Conservation (phyloP, 306 rosid species). For the Gillenia trifoliata region DNA sequence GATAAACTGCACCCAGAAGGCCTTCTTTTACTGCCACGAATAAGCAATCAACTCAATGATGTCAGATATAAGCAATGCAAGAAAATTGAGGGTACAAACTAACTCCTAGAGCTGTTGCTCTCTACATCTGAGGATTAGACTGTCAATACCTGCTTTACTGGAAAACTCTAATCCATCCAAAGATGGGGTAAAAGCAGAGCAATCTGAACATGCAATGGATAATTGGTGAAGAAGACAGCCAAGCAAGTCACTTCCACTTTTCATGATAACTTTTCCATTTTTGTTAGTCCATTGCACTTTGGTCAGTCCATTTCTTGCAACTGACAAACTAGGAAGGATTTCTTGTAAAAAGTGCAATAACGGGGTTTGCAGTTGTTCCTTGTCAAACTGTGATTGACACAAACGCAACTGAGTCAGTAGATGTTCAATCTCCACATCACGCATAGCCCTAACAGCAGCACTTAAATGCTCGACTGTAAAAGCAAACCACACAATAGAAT, state of each 20-base stretch:
- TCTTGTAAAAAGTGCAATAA: conserved; percentile 37
- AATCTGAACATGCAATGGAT: conserved; percentile 53
- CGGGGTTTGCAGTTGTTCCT: conserved; percentile 51
- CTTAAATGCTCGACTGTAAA: conserved; percentile 53
- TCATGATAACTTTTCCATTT: conserved; percentile 18
- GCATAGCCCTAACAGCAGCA: conserved; percentile 62
- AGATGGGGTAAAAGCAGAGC: conserved; percentile 39
- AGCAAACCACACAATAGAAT: background rate
- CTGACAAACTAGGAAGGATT: conserved; percentile 46
- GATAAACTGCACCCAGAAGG: conserved; percentile 36
- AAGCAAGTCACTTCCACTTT: conserved; percentile 28
- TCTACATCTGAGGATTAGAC: background rate
- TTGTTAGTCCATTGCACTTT: conserved; percentile 38
- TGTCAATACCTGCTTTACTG: conserved; percentile 40
- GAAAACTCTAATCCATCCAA: conserved; percentile 53
- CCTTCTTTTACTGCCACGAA: conserved; percentile 56
- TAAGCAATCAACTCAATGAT: conserved; percentile 10
- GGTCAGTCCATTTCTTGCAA: conserved; percentile 26
- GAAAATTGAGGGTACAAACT: no score
- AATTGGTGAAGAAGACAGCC: conserved; percentile 47
- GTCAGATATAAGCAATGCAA: conserved; percentile 16
- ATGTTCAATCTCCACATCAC: no score
- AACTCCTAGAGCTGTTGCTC: background rate
- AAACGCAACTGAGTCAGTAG: conserved; percentile 54
- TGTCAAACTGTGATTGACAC: conserved; percentile 44